Base-by-base conservation (phyloP, 2,329 filamentous ascomycete genomes). In the Alternaria novae-zelandiae region DNA sequence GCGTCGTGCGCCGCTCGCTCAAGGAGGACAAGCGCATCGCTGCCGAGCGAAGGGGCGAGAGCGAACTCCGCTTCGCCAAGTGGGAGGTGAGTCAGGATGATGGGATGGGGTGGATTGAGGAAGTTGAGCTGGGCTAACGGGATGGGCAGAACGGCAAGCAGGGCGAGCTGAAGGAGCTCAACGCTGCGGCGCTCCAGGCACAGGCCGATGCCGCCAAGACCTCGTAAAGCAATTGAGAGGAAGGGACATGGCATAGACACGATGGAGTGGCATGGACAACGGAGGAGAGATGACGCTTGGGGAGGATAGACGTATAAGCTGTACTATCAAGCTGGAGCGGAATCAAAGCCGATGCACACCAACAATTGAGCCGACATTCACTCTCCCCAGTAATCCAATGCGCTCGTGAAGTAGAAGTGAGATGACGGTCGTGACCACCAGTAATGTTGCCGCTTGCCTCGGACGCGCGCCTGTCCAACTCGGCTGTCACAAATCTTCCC, bases 1-100 rank as follows among this genome's bases (percentile, higher is more conserved):
- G 94, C 84, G 92, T 93, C 80, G 92, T 99, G 82, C 96, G 96
- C 86, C 92, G 93, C 82, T 97, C 94, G 82, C 88, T 99, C 83
- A 97, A 98, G 88, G 96, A 99, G 80, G 93, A 96, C 63, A 91
- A 94, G 86, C 90, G 96, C 85, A 83, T 97, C 73, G 82, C 82
- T 73, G 94, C 94, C 70, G 96, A 98, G 89, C 91, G 93, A 81
- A 90, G 96, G 81, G 94, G 94, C 80, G 89, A 94, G 83, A 91
- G 90, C 84, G 95, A 98, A 59, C 84, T 99, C 76, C 90, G 90
- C 83, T 96, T 97, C 79, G 87, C 93, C 74, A 96, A 95, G 88
- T 99, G 96, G 96, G 87, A 93, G 89, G 96, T 99, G 84, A 88
- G 92, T 88, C 11, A n/a, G 45, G 45, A 12, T 10, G 46, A 49